Percentiles rank a stretch among this genome's conserved stretches.
Evolutionary conservation across 2,329 filamentous ascomycete species (phyloP).

Genomic region (Fusarium torulosum): DNA sequence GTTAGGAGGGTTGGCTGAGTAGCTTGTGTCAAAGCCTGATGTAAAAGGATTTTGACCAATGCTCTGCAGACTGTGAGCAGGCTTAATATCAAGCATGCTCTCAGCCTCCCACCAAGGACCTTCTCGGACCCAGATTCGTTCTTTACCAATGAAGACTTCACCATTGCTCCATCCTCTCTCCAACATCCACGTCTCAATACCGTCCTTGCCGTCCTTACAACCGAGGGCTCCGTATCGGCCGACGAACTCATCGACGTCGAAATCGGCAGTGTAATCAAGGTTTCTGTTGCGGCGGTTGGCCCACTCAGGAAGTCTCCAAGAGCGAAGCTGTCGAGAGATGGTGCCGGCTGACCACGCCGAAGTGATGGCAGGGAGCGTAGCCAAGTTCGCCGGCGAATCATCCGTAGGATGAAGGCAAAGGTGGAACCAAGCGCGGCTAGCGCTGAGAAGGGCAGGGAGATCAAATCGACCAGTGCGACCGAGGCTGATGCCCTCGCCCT

Average conservation of each 20-base stretch:
- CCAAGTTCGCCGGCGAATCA: constrained; percentile 79
- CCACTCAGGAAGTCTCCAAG: constrained; percentile 97
- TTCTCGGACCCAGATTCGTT: constrained; percentile 96
- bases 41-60: constrained; percentile 62
- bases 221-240: constrained; percentile 85
- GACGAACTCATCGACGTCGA: constrained; percentile 92
- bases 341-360: constrained; percentile 93
- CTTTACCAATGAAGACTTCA: constrained; percentile 89
- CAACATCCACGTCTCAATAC: constrained; percentile 92
- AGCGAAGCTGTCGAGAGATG: constrained; percentile 90
- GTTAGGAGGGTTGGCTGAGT: constrained; percentile 75
- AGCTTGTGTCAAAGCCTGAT: constrained; percentile 74
- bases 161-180: constrained; percentile 99
- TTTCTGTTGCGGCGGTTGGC: constrained; percentile 91
- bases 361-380: constrained; percentile 77
- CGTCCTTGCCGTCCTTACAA: constrained; percentile 90
- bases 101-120: constrained; percentile 98
- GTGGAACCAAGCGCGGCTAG: constrained; percentile 96
- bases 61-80: constrained; percentile 61
- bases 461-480: constrained; percentile 85
- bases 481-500: constrained; percentile 82
- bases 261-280: constrained; percentile 96
- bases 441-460: constrained; percentile 77
- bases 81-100: constrained; percentile 91
- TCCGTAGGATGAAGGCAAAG: constrained; percentile 92